phyloP scores from a whole-genome alignment of 495 filamentous ascomycete genomes.

The Penicillium lividum region DNA sequence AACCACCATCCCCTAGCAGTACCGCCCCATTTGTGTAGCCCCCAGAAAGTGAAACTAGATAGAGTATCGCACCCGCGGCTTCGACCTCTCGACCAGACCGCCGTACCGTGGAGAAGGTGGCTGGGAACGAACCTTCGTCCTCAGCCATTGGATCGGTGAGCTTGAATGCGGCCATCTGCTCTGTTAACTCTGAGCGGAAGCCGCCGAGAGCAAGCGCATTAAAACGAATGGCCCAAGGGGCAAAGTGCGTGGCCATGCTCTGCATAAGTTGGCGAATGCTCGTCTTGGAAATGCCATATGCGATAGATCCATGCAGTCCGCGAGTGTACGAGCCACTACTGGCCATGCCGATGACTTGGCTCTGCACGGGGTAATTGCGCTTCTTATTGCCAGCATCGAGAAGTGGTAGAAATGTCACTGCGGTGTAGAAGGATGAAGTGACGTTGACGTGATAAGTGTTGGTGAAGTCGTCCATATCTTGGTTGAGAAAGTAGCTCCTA shows the following conservation, averaged over 20 bases:
- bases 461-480: background rate
- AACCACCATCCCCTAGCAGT: too few species aligned
- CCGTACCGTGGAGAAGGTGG: background rate
- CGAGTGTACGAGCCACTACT: background rate
- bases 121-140: background rate
- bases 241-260: too few species aligned
- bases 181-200: constrained; percentile 1
- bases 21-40: too few species aligned
- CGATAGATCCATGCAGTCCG: background rate
- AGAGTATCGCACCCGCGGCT: too few species aligned
- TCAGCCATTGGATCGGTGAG: background rate
- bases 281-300: too few species aligned
- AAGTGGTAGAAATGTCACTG: background rate
- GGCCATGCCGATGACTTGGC: too few species aligned
- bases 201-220: background rate
- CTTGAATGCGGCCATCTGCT: background rate
- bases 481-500: too few species aligned
- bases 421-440: background rate
- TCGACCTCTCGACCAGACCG: background rate
- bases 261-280: too few species aligned
- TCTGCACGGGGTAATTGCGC: background rate
- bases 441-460: background rate
- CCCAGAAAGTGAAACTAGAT: too few species aligned
- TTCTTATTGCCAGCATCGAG: background rate
- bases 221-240: too few species aligned